Evolutionary conservation across 176 grass and related monocot species (phyloP).

Genomic region (Luzula sylvatica): DNA sequence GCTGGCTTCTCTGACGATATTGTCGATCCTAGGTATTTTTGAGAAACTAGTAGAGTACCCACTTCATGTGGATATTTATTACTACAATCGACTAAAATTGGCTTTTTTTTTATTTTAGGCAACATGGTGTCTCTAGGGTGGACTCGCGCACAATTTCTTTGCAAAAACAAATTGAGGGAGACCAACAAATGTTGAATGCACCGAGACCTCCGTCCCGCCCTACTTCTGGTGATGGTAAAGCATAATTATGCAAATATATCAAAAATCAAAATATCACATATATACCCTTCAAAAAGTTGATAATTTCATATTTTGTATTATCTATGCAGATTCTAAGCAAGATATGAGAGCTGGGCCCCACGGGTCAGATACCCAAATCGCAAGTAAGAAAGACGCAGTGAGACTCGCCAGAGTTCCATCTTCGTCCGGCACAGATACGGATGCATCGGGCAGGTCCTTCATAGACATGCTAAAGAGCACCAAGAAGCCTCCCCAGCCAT

Average conservation of each 20-base stretch:
- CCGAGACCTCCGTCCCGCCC: constrained; percentile 17
- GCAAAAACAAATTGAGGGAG: constrained; percentile 1
- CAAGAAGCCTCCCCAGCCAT: constrained; percentile 55
- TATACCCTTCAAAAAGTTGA: no score
- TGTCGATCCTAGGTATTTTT: constrained; percentile 8
- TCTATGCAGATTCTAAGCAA: constrained; percentile 18
- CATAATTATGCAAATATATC: not conserved
- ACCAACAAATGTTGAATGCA: constrained; percentile 3
- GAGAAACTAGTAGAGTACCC: no score
- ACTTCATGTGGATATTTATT: not conserved
- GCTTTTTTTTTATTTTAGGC: constrained; percentile 8
- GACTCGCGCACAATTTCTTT: constrained; percentile 12
- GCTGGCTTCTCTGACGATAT: constrained; percentile 6
- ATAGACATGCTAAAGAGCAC: constrained; percentile 86
- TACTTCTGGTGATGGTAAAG: constrained; percentile 22
- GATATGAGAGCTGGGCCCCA: constrained; percentile 14
- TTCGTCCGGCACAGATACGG: constrained; percentile 29
- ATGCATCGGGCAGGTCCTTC: constrained; percentile 59
- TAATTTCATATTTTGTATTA: not conserved
- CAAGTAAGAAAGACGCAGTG: constrained; percentile 47
- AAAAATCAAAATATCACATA: no score
- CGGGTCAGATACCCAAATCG: constrained; percentile 22
- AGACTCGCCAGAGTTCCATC: constrained; percentile 29
- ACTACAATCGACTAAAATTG: not conserved
- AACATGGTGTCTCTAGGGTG: not conserved